Evolutionary conservation across 2,329 filamentous ascomycete genomes (phyloP), one percentile per base, ranked within the genome.

Genomic region (Phaeosphaeriaceae sp.): DNA sequence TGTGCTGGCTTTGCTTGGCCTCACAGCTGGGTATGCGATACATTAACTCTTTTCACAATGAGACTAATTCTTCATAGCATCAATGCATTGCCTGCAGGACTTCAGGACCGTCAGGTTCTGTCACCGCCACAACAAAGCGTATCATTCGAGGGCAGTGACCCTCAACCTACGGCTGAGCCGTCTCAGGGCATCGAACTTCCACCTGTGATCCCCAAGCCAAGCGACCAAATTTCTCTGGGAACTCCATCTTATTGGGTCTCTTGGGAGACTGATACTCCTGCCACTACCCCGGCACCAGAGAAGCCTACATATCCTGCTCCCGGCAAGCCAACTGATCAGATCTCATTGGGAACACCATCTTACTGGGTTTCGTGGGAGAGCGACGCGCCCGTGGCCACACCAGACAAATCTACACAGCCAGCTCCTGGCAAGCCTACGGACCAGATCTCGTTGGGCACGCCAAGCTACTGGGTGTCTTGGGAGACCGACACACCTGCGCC

Each of bases 1-100:
- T 42, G 58, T 71, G 48, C 51, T 73, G 40, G 67, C 61, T 36
- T 59, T 75, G 57, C 63, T 75, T 25, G 63, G 66, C 21, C 61
- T 75, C 24, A 51, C 68, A 48, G 58, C 64, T 21, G 67, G 70
- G 72, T 74, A 42, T 24, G 65, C 58, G 31, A 44, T 11, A 31
- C 9, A n/a, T 36, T 21, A 9, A 15, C 24, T 25, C 40, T 15
- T 27, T 36, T n/a, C n/a, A 24, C 13, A 44, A 17, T 24, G 31
- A 19, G 22, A 40, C 57, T 66, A 36, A 68, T 25, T 11, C 47
- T 15, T 31, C 19, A 20, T 15, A 72, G 68, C 54, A 62, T 69
- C 40, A 58, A 56, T 33, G 67, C 69, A 48, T 51, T 66, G 22
- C 68, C 69, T 42, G 63, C 67, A 40, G 58, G 57, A 42, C 19